A percentile compares a stretch with the other conserved stretches of the same genome.
These are phyloP conservation scores for Eucalyptus coolabah DNA, from an alignment of 345 rosid species.

Conservation along the genomic window DNA sequence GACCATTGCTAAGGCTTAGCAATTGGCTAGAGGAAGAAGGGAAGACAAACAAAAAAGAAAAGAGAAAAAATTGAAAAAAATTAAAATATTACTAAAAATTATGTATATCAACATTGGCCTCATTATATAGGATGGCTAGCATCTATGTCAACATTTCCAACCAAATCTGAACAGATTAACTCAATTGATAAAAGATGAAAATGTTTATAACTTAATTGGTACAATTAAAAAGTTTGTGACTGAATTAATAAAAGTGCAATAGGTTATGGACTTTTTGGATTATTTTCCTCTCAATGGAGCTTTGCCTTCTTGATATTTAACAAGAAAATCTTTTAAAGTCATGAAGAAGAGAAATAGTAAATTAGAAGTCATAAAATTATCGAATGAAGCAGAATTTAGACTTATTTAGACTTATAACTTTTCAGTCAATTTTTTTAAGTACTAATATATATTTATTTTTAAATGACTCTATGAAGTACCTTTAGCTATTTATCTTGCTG, in stretches of 20 bases:
- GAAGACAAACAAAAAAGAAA: too few relatives aligned
- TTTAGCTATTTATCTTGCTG: background rate
- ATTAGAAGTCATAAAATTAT: background rate
- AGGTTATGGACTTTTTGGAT: too few relatives aligned
- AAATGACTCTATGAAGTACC: background rate
- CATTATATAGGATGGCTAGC: background rate
- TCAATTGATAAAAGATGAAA: background rate
- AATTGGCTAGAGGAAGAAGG: too few relatives aligned
- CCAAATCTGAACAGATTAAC: accelerated
- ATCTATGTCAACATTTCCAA: background rate
- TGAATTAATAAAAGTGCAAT: background rate
- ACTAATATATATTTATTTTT: background rate
- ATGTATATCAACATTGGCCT: accelerated
- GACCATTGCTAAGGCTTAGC: too few relatives aligned
- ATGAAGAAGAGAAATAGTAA: background rate
- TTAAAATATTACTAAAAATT: too few relatives aligned
- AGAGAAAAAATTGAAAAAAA: too few relatives aligned
- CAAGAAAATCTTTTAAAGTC: background rate
- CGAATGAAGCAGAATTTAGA: background rate
- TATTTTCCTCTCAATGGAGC: background rate
- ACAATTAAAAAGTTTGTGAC: too few relatives aligned
- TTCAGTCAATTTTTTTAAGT: background rate
- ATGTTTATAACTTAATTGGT: background rate
- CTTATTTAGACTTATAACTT: background rate
- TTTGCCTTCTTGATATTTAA: background rate